Evolutionary conservation across 257 asterid genomes (phyloP).

Genomic region (Scutellaria barbata): DNA sequence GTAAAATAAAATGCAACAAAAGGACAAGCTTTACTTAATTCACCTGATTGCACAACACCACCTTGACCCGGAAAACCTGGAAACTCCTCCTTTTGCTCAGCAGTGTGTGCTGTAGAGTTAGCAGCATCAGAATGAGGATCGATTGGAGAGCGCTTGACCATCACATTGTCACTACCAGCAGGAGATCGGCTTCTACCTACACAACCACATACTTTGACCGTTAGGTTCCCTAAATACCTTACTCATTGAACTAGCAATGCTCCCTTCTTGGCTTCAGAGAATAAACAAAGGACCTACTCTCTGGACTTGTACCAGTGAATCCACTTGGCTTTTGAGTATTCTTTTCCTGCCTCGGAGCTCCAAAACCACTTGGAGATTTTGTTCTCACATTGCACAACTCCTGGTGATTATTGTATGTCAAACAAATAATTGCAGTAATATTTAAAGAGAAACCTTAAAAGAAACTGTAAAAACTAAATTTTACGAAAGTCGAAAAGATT

Average conservation of each 20-base stretch:
- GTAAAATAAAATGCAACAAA: conserved; percentile 9
- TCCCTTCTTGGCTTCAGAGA: conserved; percentile 20
- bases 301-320: conserved; percentile 56
- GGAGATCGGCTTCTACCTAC: conserved; percentile 58
- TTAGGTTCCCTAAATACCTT: conserved; percentile 34
- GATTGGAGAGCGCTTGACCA: conserved; percentile 43
- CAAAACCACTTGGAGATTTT: conserved; percentile 55
- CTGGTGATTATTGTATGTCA: conserved; percentile 46
- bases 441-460: conserved; percentile 2
- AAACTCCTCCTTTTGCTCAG: conserved; percentile 58
- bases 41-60: conserved; percentile 72
- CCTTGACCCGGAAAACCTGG: conserved; percentile 74
- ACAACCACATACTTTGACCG: conserved; percentile 26
- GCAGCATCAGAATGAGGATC: conserved; percentile 47
- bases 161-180: conserved; percentile 49
- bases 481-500: conserved; percentile 24
- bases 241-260: conserved; percentile 47
- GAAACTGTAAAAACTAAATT: conserved; percentile 30
- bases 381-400: conserved; percentile 43
- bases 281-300: conserved; percentile 54
- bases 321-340: conserved; percentile 56
- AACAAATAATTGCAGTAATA: conserved; percentile 28
- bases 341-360: conserved; percentile 53
- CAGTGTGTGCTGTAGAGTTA: conserved; percentile 40
- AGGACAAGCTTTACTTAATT: conserved; percentile 20